Conservation (phyloP, 805 yeast species). For the Yarrowia phangngaensis region DNA sequence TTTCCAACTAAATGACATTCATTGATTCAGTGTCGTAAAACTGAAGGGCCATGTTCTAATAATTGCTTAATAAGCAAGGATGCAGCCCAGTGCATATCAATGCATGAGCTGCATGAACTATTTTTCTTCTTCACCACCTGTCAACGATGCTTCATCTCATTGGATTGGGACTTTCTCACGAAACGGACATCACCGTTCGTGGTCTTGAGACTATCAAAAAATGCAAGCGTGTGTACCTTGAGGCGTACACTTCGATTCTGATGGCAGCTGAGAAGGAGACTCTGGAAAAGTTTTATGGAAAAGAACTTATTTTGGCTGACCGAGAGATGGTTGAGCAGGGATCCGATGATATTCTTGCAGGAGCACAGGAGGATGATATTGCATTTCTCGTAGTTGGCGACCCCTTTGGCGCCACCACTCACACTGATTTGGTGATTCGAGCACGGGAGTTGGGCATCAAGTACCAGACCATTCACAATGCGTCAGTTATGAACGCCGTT, state of each 20-base stretch:
- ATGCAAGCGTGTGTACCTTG: slow-evolving; percentile 88
- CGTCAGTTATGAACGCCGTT: slow-evolving; percentile 96
- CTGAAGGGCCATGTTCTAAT: too few species aligned
- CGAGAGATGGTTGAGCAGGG: slow-evolving; percentile 91
- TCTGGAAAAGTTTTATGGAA: slow-evolving; percentile 79
- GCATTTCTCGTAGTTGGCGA: slow-evolving; percentile 97
- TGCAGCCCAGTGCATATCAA: too few species aligned
- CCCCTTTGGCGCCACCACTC: slow-evolving; percentile 97
- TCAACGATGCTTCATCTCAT: slow-evolving; percentile 91
- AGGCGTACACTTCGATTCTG: slow-evolving; percentile 89
- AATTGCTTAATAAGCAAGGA: too few species aligned
- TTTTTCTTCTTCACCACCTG: too few species aligned
- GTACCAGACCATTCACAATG: slow-evolving; percentile 86
- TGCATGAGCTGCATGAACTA: too few species aligned
- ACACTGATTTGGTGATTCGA: slow-evolving; percentile 86
- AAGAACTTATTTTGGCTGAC: slow-evolving; percentile 82
- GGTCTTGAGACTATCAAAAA: slow-evolving; percentile 80
- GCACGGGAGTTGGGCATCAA: slow-evolving; percentile 80
- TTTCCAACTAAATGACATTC: too few species aligned
- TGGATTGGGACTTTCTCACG: slow-evolving; percentile 88
- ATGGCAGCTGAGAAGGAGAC: slow-evolving; percentile 83
- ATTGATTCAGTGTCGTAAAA: too few species aligned
- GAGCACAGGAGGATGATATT: slow-evolving; percentile 75
- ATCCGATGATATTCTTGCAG: slow-evolving; percentile 73
- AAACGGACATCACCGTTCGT: slow-evolving; percentile 86